A percentile compares a stretch with the other conserved stretches of the same genome.
Conservation (phyloP, 495 filamentous ascomycete species). For the Hypoxylon cercidicola region DNA sequence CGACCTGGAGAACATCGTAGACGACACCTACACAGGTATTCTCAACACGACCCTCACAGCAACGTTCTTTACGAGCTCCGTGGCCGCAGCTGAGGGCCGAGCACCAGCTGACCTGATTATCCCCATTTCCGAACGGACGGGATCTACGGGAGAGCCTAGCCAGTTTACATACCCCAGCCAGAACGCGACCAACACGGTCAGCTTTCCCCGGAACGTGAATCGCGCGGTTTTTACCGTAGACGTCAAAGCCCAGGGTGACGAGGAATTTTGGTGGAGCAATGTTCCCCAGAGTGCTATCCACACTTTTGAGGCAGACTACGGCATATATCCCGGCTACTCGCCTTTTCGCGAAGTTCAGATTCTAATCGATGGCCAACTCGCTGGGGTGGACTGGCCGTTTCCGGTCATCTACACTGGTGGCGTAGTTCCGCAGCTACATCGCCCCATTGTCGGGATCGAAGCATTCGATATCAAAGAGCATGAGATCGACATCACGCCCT, state of each 20-base stretch:
- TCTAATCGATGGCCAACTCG: constrained; percentile 78
- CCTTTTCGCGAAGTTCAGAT: constrained; percentile 89
- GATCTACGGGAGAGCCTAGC: constrained; percentile 66
- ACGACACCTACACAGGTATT: constrained; percentile 78
- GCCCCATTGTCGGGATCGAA: constrained; percentile 86
- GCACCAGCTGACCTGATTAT: constrained; percentile 76
- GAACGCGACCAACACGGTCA: constrained; percentile 69
- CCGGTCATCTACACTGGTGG: constrained; percentile 91
- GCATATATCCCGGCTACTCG: constrained; percentile 73
- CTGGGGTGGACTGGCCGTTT: constrained; percentile 90
- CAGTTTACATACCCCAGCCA: constrained; percentile 74
- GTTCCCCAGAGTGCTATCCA: constrained; percentile 70
- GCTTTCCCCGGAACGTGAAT: constrained; percentile 70
- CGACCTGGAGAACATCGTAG: constrained; percentile 81
- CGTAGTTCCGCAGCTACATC: constrained; percentile 82
- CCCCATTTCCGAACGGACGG: constrained; percentile 74
- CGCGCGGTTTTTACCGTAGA: constrained; percentile 83
- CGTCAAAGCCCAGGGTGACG: constrained; percentile 79
- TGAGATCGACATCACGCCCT: constrained; percentile 89
- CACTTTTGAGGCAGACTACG: constrained; percentile 69
- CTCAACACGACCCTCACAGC: constrained; percentile 85
- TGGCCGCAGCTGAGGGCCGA: constrained; percentile 39
- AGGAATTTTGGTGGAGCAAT: constrained; percentile 95
- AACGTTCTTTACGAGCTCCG: constrained; percentile 70
- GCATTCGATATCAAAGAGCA: constrained; percentile 85